These are phyloP conservation scores for Cyberlindnera americana DNA, from an alignment of 805 yeast species.

Conservation along the genomic window DNA sequence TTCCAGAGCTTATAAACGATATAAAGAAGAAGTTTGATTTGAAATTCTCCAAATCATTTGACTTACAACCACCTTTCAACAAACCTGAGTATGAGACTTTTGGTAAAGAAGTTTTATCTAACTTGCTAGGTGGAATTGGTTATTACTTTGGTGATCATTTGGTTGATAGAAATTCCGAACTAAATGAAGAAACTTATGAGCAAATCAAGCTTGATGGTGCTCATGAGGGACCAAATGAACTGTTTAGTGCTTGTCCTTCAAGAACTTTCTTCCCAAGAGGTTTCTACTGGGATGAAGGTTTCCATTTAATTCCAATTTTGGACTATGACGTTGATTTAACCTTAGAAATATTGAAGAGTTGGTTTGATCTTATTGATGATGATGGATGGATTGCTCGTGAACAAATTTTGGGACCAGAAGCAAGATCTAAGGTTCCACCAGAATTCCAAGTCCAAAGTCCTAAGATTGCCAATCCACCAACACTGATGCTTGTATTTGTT, in stretches of 20 bases:
- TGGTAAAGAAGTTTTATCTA: conserved; percentile 77
- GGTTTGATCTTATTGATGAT: conserved; percentile 84
- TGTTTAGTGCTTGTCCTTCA: conserved; percentile 85
- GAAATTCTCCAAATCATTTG: conserved; percentile 50
- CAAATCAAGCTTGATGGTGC: conserved; percentile 44
- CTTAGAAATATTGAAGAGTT: conserved; percentile 74
- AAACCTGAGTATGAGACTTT: conserved; percentile 43
- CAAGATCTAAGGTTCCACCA: conserved; percentile 79
- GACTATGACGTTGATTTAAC: conserved; percentile 82
- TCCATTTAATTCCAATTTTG: conserved; percentile 78
- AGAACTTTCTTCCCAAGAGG: conserved; percentile 96
- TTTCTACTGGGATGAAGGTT: conserved; percentile 98
- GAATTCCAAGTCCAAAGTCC: conserved; percentile 86
- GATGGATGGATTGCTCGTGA: conserved; percentile 98
- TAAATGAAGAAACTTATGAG: conserved; percentile 69
- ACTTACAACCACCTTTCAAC: conserved; percentile 53
- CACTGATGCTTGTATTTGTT: conserved; percentile 70
- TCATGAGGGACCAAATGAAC: conserved; percentile 72
- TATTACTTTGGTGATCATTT: conserved; percentile 80
- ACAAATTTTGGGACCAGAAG: conserved; percentile 88
- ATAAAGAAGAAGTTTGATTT: conserved; percentile 38
- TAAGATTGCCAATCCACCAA: conserved; percentile 92
- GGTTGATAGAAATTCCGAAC: conserved; percentile 67
- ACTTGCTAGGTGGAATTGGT: conserved; percentile 85
- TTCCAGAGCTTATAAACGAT: conserved; percentile 11